phyloP scores from a whole-genome alignment of 805 yeast genomes.

The Barnettozyma californica region DNA sequence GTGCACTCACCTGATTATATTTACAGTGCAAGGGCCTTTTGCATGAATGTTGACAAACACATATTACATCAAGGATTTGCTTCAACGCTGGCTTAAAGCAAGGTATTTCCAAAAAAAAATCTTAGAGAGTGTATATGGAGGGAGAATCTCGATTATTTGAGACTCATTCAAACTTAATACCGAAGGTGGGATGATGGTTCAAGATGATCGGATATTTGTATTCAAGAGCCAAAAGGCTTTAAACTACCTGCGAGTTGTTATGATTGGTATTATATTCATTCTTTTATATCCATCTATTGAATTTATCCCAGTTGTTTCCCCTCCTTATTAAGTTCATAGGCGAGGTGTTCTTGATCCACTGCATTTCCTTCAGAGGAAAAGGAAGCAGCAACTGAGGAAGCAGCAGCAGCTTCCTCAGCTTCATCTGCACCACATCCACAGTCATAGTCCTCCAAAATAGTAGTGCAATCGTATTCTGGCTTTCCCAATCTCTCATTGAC shows the following conservation, averaged over 20 bases:
- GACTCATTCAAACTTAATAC: no score
- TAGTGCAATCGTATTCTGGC: constrained; percentile 75
- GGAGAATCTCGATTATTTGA: no score
- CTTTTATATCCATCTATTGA: background rate
- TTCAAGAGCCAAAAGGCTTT: background rate
- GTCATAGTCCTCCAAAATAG: constrained; percentile 83
- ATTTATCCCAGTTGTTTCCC: constrained; percentile 38
- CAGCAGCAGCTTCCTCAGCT: constrained; percentile 33
- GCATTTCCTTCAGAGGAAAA: constrained; percentile 23
- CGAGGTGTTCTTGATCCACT: constrained; percentile 38
- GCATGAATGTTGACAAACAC: no score
- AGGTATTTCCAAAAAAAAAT: no score
- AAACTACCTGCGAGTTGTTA: background rate
- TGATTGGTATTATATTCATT: background rate
- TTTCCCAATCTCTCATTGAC: constrained; percentile 73
- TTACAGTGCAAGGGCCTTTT: no score
- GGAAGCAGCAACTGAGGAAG: constrained; percentile 27
- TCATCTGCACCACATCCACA: constrained; percentile 93
- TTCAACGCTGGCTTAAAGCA: no score
- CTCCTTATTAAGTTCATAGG: constrained; percentile 44
- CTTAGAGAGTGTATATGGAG: no score
- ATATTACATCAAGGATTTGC: no score
- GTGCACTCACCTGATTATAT: no score
- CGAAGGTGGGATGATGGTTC: no score
- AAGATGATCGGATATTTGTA: background rate